These are phyloP conservation scores for Exserohilum turcica DNA, from an alignment of 2,329 filamentous ascomycete genomes.

Conservation along the genomic window DNA sequence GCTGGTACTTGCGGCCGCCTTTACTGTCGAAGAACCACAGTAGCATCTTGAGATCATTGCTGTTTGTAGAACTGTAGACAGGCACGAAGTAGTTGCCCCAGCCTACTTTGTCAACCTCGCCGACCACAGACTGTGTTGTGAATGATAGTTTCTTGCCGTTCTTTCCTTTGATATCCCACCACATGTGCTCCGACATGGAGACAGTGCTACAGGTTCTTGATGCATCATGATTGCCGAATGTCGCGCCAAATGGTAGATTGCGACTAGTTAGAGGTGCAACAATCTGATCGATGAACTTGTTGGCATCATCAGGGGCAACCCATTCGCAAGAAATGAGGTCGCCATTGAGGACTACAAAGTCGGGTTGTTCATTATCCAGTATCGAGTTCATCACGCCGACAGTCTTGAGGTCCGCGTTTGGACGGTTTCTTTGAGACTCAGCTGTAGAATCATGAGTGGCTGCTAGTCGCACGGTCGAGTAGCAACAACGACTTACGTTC, in stretches of 20 bases:
- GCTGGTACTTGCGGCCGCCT: constrained; percentile 31
- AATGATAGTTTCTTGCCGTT: constrained; percentile 49
- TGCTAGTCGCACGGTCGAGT: background rate
- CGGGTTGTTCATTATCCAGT: constrained; percentile 61
- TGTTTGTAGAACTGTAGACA: constrained; percentile 52
- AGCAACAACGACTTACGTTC: constrained; percentile 59
- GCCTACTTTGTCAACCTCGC: constrained; percentile 41
- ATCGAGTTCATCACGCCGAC: constrained; percentile 62
- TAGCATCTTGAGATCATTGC: constrained; percentile 51
- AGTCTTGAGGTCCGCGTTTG: constrained; percentile 62
- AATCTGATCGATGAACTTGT: constrained; percentile 30
- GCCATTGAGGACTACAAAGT: constrained; percentile 71
- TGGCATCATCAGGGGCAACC: constrained; percentile 23
- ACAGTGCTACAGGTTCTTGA: constrained; percentile 33
- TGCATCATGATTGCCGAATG: constrained; percentile 73
- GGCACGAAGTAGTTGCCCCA: constrained; percentile 61
- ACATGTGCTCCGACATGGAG: constrained; percentile 32
- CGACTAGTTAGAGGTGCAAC: constrained; percentile 57
- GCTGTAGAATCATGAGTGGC: constrained; percentile 18
- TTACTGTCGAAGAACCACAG: constrained; percentile 73
- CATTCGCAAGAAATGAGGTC: constrained; percentile 72
- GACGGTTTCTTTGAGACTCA: constrained; percentile 9
- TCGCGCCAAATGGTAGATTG: constrained; percentile 66
- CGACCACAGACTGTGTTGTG: constrained; percentile 53
- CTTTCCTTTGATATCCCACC: constrained; percentile 54